Conservation (phyloP, 345 rosid genomes). For the Aquilaria yunnanensis region DNA sequence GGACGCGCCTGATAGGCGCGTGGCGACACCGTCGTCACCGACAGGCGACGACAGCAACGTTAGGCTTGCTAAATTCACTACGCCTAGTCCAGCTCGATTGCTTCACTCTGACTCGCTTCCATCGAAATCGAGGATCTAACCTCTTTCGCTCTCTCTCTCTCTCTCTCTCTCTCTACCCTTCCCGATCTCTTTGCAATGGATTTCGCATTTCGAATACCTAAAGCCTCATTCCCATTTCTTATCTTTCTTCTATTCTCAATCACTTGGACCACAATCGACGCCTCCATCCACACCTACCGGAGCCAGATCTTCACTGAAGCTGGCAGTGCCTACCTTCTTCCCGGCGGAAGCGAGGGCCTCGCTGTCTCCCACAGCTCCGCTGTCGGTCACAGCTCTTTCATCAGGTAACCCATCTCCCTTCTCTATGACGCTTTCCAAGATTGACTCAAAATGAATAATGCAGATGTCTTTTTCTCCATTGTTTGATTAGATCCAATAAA, state of each 20-base stretch:
- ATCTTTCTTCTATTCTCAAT: slow-evolving; percentile 20
- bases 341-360: slow-evolving; percentile 98
- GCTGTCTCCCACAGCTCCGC: slow-evolving; percentile 24
- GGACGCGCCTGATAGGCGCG: too few relatives aligned
- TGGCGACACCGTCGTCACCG: too few relatives aligned
- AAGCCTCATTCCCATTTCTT: slow-evolving; percentile 7
- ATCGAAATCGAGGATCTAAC: slow-evolving; percentile 17
- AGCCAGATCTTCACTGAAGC: slow-evolving; percentile 61
- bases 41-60: too few relatives aligned
- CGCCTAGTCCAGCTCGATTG: background rate
- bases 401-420: slow-evolving; percentile 34
- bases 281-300: slow-evolving; percentile 71
- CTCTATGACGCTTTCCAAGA: background rate
- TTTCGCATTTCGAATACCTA: slow-evolving; percentile 15
- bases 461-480: background rate
- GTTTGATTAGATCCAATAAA: too few relatives aligned
- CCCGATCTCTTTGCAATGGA: slow-evolving; percentile 29
- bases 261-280: slow-evolving; percentile 18
- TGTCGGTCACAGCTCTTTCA: slow-evolving; percentile 34
- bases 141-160: slow-evolving; percentile 8
- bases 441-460: slow-evolving; percentile 5
- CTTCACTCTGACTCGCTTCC: slow-evolving; percentile 15
- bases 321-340: slow-evolving; percentile 80
- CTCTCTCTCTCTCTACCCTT: background rate
- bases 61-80: too few relatives aligned